Evolutionary conservation across 163 green algal genomes (phyloP), one percentile per base, ranked within the genome.

Genomic region (Botryococcus braunii): DNA sequence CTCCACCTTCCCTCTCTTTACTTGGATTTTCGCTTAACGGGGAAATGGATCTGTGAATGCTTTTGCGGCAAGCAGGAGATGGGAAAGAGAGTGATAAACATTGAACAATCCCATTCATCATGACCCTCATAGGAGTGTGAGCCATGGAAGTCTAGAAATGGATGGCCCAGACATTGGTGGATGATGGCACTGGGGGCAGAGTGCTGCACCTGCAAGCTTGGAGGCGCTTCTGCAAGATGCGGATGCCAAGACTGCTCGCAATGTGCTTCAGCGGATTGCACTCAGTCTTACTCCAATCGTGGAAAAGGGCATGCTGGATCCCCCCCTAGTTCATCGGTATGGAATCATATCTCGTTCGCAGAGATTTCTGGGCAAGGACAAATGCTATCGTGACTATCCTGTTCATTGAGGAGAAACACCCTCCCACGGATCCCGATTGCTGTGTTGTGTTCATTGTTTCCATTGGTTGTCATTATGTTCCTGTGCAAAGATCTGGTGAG

Each of bases 291-390:
- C 74, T 3, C 89, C 85, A 27, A 79, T 96, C 37, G 82, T 95
- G 71, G 91, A 97, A 79, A 96, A 97, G 81, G 86, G 77, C 9
- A 75, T 96, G 52, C 69, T 97, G 56, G 83, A 96, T 75, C 79
- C 82, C 6, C 74, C 80, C 17, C 78, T 95, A 31, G 75, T 81
- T n/a, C 91, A 97, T 75, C 76, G 85, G 83, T 89, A 50, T n/a
- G n/a, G n/a, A n/a, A n/a, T n/a, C n/a, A n/a, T n/a, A n/a, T n/a
- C n/a, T n/a, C n/a, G n/a, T n/a, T n/a, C n/a, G n/a, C n/a, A n/a
- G n/a, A n/a, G n/a, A n/a, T n/a, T n/a, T n/a, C n/a, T n/a, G n/a
- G n/a, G n/a, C n/a, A n/a, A n/a, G n/a, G n/a, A n/a, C n/a, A n/a
- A n/a, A n/a, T n/a, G n/a, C n/a, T n/a, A n/a, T n/a, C n/a, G n/a